These are phyloP conservation scores for Albophoma yamanashiensis DNA, from an alignment of 2,329 filamentous ascomycete genomes.

Conservation along the genomic window DNA sequence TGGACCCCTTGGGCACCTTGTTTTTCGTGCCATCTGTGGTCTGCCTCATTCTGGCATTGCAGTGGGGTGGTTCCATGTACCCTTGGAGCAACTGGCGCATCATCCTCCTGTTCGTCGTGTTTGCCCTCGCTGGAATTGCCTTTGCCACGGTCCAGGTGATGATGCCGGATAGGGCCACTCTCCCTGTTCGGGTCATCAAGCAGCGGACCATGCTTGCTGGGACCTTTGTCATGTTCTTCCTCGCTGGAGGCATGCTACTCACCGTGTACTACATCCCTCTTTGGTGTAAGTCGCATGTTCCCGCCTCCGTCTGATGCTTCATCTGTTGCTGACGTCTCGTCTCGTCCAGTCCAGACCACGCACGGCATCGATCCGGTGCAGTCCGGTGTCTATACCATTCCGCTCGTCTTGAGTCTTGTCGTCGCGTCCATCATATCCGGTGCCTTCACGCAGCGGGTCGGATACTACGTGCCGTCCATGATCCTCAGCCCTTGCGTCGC, in stretches of 20 bases:
- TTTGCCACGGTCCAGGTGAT: conserved; percentile 42
- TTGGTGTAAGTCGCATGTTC: neutral
- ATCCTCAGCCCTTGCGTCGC: conserved; percentile 37
- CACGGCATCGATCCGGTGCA: conserved; percentile 39
- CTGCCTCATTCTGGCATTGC: conserved; percentile 49
- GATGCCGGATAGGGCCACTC: conserved; percentile 43
- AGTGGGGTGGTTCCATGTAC: conserved; percentile 49
- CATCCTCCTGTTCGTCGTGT: conserved; percentile 41
- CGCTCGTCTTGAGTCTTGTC: conserved; percentile 44
- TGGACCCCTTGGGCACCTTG: conserved; percentile 49
- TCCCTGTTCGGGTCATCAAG: conserved; percentile 42
- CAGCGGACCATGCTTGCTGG: conserved; percentile 44
- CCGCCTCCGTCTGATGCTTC: neutral
- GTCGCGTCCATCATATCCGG: conserved; percentile 39
- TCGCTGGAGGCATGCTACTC: conserved; percentile 41
- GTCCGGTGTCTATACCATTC: conserved; percentile 47
- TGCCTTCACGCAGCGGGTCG: conserved; percentile 36
- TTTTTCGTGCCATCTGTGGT: conserved; percentile 50
- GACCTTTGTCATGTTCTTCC: conserved; percentile 33
- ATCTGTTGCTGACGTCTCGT: neutral
- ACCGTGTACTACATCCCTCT: conserved; percentile 33
- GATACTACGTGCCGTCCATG: conserved; percentile 51
- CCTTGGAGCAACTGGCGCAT: conserved; percentile 41
- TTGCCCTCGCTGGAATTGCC: conserved; percentile 30
- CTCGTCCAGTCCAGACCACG: conserved; percentile 40